Conservation (phyloP, 148 eudicot species). For the Heliosperma pusillum region DNA sequence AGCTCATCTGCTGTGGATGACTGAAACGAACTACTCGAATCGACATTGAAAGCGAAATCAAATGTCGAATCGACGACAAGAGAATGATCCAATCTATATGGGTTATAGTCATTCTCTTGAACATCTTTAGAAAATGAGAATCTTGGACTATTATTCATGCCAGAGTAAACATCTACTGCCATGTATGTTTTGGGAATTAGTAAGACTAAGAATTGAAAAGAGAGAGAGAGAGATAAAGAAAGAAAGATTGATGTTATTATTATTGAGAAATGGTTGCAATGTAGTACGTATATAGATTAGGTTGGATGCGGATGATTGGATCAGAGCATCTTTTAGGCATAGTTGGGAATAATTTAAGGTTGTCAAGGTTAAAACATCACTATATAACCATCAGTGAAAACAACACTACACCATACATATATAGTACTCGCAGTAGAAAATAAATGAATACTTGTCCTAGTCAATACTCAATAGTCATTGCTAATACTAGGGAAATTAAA, state of each 20-base stretch:
- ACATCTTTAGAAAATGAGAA: slow-evolving; percentile 30
- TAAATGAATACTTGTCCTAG: too few relatives aligned
- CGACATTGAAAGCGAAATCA: slow-evolving; percentile 61
- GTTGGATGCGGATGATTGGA: slow-evolving; percentile 25
- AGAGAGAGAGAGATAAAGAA: background rate
- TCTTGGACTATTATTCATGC: slow-evolving; percentile 27
- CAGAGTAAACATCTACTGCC: slow-evolving; percentile 33
- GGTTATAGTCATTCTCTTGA: background rate
- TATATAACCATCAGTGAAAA: slow-evolving; percentile 4
- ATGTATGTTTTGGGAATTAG: slow-evolving; percentile 7
- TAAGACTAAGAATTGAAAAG: too few relatives aligned
- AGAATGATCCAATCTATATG: slow-evolving; percentile 21
- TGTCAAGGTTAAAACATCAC: slow-evolving; percentile 10
- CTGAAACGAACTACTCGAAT: slow-evolving; percentile 16
- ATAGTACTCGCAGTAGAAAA: too few relatives aligned
- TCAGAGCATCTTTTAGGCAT: slow-evolving; percentile 23
- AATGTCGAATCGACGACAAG: slow-evolving; percentile 38
- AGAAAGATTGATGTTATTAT: background rate
- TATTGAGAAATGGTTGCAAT: slow-evolving; percentile 7
- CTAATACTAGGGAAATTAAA: too few relatives aligned
- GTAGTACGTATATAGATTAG: background rate
- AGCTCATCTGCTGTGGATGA: slow-evolving; percentile 80
- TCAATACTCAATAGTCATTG: too few relatives aligned
- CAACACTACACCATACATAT: background rate
- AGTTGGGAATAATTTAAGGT: slow-evolving; percentile 31